Evolutionary conservation across 139 green algal genomes (phyloP), one percentile per base, ranked within the genome.

Genomic region (Zygnema circumcarinatum): DNA sequence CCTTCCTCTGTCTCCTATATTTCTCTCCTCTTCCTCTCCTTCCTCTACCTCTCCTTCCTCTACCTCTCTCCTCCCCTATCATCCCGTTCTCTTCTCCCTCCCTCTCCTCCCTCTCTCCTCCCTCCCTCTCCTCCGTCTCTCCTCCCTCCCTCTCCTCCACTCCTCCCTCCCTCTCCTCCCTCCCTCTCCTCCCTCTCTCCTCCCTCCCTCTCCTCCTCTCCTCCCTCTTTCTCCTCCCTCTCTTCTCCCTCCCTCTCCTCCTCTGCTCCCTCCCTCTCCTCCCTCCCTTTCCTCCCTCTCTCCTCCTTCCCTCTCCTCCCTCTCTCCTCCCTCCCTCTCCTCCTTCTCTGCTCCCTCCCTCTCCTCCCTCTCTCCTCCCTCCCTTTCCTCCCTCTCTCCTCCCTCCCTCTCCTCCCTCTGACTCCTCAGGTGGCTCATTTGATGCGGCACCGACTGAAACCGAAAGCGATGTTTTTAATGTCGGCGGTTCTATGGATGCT

Each of bases 361-460:
- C 16, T 16, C 47, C 16, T 62, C 47, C 47, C 47, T 62, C 47
- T 16, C 47, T 62, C 47, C 47, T 62, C 47, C 7, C 7, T 62
- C 16, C 47, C 47, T 62, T 62, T 62, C 47, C 16, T 62, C 47
- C 47, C 47, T 62, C 47, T 16, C 47, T 62, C 16, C 47, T 7
- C 47, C 47, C 16, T 16, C 47, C 47, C 47, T 62, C 47, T 62
- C 47, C 47, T 62, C 47, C 47, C 16, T 16, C 47, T 16, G 47
- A 25, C 47, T 62, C 47, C 7, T 62, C 75, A 79, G 72, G 72
- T 36, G 20, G 72, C 21, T 20, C 33, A n/a, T 32, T 32, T 78
- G 47, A 84, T 84, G 78, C 1, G 39, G 40, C 40, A 35, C 16
- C 47, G 41, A 33, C 52, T 86, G 54, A 86, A 86, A 25, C 54